phyloP scores from a whole-genome alignment of 345 rosid genomes.

The Salix arbutifolia region DNA sequence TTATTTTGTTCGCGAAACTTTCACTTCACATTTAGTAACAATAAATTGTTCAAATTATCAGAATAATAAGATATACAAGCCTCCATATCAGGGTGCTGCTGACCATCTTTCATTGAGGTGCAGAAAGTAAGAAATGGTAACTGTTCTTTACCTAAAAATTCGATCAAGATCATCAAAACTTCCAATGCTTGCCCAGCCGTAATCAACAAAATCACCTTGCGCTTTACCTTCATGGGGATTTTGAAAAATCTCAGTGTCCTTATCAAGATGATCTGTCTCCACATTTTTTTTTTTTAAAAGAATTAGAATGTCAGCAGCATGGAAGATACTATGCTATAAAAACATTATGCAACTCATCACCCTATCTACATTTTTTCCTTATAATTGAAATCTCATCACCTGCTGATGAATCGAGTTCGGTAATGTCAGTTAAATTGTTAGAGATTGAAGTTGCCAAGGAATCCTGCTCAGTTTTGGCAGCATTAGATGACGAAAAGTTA shows the following conservation, averaged over 20 bases:
- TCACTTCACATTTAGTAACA: no score
- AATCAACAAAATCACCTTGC: conserved; percentile 75
- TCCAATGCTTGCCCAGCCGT: conserved; percentile 86
- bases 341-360: conserved; percentile 17
- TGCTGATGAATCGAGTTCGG: conserved; percentile 37
- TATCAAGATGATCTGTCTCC: conserved; percentile 43
- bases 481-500: conserved; percentile 41
- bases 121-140: conserved; percentile 2
- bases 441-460: conserved; percentile 48
- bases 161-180: conserved; percentile 94
- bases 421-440: conserved; percentile 38
- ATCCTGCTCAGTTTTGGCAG: conserved; percentile 41
- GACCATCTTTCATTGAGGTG: conserved; percentile 5
- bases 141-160: conserved; percentile 74
- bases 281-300: conserved; percentile 1
- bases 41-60: no score
- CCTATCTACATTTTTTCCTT: conserved; percentile 19
- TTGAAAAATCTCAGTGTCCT: conserved; percentile 54
- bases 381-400: conserved; percentile 45
- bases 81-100: conserved; percentile 3
- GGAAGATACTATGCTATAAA: neutral
- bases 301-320: conserved; percentile 17
- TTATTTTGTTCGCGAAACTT: neutral
- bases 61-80: neutral
- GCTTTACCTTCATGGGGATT: conserved; percentile 52